Base-by-base conservation (phyloP, 805 yeast species). In the Candida xyloterini region DNA sequence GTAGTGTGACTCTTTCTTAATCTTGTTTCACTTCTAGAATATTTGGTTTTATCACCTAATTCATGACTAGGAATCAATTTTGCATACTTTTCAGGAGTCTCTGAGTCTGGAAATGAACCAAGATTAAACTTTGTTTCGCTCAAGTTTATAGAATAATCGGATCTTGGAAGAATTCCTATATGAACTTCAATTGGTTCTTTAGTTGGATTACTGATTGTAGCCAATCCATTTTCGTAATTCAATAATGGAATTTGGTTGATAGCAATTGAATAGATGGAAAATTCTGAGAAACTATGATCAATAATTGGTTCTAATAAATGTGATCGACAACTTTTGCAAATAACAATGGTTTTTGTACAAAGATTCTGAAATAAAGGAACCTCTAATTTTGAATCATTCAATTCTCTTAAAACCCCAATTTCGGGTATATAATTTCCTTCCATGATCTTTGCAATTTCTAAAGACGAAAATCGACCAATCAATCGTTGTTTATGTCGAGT, bases 211-310 rank as follows among this genome's bases (percentile, higher is more conserved):
- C 14, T 28, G 5, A 27, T 16, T 7, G 23, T 28, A 11, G 24
- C 33, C 20, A 39, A 35, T 11, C 36, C 39, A 20, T 33, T 21
- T 11, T 29, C 24, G 2, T 29, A 23, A 3, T 20, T 30, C 5
- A 62, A 38, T 9, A 38, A 40, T 2, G 65, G 66, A 9, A 60
- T 11, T 5, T 43, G n/a, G 13, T 51, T 54, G 3, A 35, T 30
- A 1, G 60, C 59, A 21, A 40, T 30, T 4, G 43, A 35, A 1
- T 42, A 22, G 4, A 40, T 38, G 7, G 10, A 11, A 25, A 51
- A 53, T 34, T 51, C 54, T 3, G 52, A 42, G 4, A 56, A 43
- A 2, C 40, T 6, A 4, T 54, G 47, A 4, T 54, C 59, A 5
- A 38, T 14, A 27, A 46, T 50, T 5, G 60, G 57, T 22, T 35